Percentiles rank a stretch among this genome's conserved stretches.
These are phyloP conservation scores for Aspergillus persii DNA, from an alignment of 2,329 filamentous ascomycete genomes.

Conservation along the genomic window DNA sequence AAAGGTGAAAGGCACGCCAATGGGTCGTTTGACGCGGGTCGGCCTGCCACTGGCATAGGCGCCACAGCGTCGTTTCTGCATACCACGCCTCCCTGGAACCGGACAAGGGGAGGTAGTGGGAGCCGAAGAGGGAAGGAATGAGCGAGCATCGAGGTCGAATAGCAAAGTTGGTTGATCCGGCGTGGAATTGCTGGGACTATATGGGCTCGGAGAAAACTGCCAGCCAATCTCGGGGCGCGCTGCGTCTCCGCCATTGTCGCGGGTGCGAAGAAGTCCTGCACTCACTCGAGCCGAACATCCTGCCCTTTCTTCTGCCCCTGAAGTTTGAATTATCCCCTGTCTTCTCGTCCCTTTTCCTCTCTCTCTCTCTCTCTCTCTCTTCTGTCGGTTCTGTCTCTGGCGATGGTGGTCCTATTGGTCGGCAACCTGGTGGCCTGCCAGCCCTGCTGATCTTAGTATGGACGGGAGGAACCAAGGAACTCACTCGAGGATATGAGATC, in stretches of 20 bases:
- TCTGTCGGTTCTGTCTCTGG: too few relatives aligned
- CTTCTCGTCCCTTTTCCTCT: neutral
- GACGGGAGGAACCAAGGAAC: neutral
- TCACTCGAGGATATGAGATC: neutral
- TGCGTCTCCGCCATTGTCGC: constrained; percentile 11
- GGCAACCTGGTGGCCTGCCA: neutral
- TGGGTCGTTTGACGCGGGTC: constrained; percentile 1
- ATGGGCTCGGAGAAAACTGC: constrained; percentile 11
- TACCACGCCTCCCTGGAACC: neutral
- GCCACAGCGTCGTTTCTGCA: neutral
- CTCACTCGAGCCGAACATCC: neutral
- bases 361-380: too few relatives aligned
- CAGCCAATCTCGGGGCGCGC: constrained; percentile 14
- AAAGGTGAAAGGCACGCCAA: neutral
- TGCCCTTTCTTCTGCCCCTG: neutral
- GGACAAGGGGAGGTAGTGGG: neutral
- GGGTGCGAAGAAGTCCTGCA: neutral
- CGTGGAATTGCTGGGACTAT: constrained; percentile 2
- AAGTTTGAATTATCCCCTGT: neutral
- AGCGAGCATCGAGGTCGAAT: neutral
- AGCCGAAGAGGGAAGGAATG: neutral
- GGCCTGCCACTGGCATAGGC: neutral
- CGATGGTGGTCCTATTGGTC: too few relatives aligned
- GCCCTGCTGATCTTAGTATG: neutral
- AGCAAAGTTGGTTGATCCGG: neutral